Base-by-base conservation (phyloP, 768 basidiomycete genomes). In the Xerocomus potaroensis region DNA sequence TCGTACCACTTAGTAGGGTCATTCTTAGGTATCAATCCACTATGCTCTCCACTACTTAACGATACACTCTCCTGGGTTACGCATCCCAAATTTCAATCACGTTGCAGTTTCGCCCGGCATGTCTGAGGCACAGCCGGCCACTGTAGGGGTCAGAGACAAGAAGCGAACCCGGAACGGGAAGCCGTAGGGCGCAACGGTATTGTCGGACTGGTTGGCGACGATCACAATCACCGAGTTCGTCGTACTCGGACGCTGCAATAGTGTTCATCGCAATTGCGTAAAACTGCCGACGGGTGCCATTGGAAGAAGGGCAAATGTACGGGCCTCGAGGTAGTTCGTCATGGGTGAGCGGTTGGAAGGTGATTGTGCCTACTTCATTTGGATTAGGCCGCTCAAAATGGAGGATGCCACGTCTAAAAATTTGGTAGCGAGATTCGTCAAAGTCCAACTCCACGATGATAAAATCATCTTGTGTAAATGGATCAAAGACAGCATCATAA, bases 101-200 rank as follows among this genome's bases (percentile, higher is more conserved):
- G 3, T 40, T 33, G 9, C 36, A 22, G 32, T 26, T 41, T 18
- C 35, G 8, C 47, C 35, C 23, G 8, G 3, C 0, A 27, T 8
- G 43, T 18, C 9, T 35, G 5, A 61, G 16, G 41, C 53, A 59
- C n/a, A 60, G 31, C 24, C 50, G 50, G 2, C 59, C 60, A 0
- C 41, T 41, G 41, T 59, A 60, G 1, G 53, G 46, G 41, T 60
- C 59, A 22, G 48, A 62, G 33, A 55, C 50, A 18, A 36, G 16
- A 12, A 62, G 18, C 9, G 14, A 21, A 15, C 32, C 26, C 2
- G 39, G 5, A 10, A 27, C 14, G 14, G 45, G 32, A n/a, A 37
- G 37, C 2, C 31, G 31, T 3, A 48, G 27, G 16, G 50, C 23
- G 8, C 4, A 44, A n/a, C 24, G 41, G 26, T 56, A 50, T 4